A percentile compares a stretch with the other conserved stretches of the same genome.
Evolutionary conservation across 164 flowering plant genomes (phyloP).

Genomic region (Tetrastigma voinierianum): DNA sequence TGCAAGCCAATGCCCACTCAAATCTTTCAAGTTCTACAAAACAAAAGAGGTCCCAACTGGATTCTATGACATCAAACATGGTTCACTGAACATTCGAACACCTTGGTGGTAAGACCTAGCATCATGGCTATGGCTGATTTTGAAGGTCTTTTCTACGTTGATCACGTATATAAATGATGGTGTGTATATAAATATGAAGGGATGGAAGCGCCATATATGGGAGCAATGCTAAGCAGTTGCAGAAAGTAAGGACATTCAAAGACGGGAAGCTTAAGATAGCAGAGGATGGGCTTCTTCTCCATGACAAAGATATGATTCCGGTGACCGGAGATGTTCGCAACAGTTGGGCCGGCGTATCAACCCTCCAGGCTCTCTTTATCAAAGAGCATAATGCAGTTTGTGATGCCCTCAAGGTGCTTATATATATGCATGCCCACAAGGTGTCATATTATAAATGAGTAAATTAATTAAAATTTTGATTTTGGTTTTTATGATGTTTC

Average conservation of each 20-base stretch:
- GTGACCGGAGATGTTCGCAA: conserved; percentile 58
- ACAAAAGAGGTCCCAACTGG: conserved; percentile 24
- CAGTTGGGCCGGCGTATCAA: conserved; percentile 53
- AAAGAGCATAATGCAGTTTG: conserved; percentile 53
- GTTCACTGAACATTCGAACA: conserved; percentile 27
- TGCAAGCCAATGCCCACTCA: conserved; percentile 40
- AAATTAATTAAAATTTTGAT: no score
- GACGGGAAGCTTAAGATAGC: conserved; percentile 52
- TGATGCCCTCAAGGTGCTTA: conserved; percentile 38
- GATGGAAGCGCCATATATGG: conserved; percentile 64
- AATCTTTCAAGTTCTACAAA: conserved; percentile 41
- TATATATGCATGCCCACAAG: conserved; percentile 11
- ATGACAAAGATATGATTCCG: conserved; percentile 39
- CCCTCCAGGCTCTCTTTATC: conserved; percentile 49
- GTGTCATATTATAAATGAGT: conserved; percentile 20
- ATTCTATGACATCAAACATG: conserved; percentile 8
- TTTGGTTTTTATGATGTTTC: no score
- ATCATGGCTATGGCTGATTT: no score
- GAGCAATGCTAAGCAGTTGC: conserved; percentile 28
- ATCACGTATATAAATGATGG: background rate
- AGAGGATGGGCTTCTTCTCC: conserved; percentile 43
- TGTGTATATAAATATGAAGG: conserved; percentile 21
- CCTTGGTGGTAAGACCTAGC: conserved; percentile 34
- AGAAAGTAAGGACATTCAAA: conserved; percentile 45
- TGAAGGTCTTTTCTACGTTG: no score